These are phyloP conservation scores for Eimeria brunetti DNA, from an alignment of 169 alveolate genomes.

Conservation along the genomic window DNA sequence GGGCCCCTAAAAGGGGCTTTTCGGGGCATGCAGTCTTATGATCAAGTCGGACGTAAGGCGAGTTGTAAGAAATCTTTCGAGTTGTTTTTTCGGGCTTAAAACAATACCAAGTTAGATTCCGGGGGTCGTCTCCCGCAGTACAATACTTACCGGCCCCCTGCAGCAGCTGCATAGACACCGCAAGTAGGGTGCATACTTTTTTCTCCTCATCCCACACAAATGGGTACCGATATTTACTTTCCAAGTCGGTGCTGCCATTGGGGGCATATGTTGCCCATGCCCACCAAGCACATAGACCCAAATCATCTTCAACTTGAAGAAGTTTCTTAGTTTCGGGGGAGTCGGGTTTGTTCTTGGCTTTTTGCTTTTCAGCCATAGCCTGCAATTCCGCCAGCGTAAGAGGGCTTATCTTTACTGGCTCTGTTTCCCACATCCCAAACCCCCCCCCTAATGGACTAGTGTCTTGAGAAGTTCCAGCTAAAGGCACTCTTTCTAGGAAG, in stretches of 20 bases:
- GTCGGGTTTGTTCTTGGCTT: neutral
- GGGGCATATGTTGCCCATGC: conserved; percentile 40
- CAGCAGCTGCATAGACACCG: conserved; percentile 68
- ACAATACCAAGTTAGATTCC: conserved; percentile 68
- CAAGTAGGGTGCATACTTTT: conserved; percentile 36
- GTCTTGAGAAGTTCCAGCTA: conserved; percentile 22
- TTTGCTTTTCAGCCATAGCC: neutral
- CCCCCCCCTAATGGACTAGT: conserved; percentile 74
- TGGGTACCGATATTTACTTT: conserved; percentile 35
- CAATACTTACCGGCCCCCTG: conserved; percentile 69
- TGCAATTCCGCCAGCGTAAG: conserved; percentile 18
- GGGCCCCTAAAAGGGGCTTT: conserved; percentile 34
- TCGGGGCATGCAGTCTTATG: conserved; percentile 68
- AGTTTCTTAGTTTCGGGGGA: neutral
- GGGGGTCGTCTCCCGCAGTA: conserved; percentile 34
- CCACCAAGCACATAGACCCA: conserved; percentile 68
- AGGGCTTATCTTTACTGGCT: conserved; percentile 48
- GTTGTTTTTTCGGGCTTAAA: conserved; percentile 31
- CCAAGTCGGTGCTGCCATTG: neutral
- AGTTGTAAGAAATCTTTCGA: neutral
- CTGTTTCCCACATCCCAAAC: conserved; percentile 54
- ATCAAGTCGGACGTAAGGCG: conserved; percentile 67
- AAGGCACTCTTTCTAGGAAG: conserved; percentile 49
- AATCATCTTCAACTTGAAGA: conserved; percentile 1
- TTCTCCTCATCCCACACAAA: conserved; percentile 43